Evolutionary conservation across 2,329 filamentous ascomycete species (phyloP).

Genomic region (Xylaria polymorpha): DNA sequence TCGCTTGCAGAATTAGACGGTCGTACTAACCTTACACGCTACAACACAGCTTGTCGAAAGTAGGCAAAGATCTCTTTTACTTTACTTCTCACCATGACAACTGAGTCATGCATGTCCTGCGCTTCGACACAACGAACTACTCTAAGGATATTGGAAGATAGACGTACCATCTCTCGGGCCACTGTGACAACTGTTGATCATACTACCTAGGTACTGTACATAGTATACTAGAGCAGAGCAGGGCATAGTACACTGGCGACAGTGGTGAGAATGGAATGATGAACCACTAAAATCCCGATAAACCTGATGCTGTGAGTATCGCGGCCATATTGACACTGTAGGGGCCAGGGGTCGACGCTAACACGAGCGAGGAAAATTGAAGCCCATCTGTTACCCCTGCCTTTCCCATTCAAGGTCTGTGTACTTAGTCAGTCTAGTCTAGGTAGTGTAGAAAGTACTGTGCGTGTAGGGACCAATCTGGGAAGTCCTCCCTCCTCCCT

Average conservation of each 20-base stretch:
- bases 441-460: slow-evolving; percentile 39
- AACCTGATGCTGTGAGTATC: slow-evolving; percentile 6
- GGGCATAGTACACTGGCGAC: slow-evolving; percentile 6
- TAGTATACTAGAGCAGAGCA: neutral
- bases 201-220: slow-evolving; percentile 7
- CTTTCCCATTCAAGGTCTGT: slow-evolving; percentile 28
- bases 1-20: slow-evolving; percentile 10
- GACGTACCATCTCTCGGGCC: slow-evolving; percentile 5
- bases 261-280: slow-evolving; percentile 36
- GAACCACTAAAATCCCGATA: slow-evolving; percentile 33
- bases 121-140: neutral
- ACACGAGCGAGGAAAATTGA: slow-evolving; percentile 33
- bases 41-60: slow-evolving; percentile 6
- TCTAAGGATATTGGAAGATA: neutral
- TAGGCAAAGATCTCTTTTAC: neutral
- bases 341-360: slow-evolving; percentile 23
- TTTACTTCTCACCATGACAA: neutral
- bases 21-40: slow-evolving; percentile 7
- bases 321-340: slow-evolving; percentile 28
- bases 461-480: slow-evolving; percentile 37
- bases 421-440: slow-evolving; percentile 4
- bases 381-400: slow-evolving; percentile 28
- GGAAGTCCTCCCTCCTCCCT: slow-evolving; percentile 36
- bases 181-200: neutral
- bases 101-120: neutral